Conservation (phyloP, 371 early-diverging fungal species). For the Rhizopus stolonifer region DNA sequence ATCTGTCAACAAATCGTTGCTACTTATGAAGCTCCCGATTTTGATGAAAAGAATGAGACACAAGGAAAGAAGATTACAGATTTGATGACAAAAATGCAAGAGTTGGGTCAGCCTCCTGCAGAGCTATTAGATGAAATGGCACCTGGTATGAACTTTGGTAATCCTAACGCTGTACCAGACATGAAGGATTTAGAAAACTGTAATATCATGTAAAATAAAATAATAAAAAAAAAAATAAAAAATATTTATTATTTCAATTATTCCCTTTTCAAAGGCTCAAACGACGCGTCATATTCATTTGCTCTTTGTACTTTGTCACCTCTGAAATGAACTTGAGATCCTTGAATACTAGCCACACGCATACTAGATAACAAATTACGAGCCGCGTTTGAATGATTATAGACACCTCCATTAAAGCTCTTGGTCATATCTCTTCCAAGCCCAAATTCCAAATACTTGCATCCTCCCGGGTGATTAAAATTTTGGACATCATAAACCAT, state of each 20-base stretch:
- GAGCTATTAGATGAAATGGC: slow-evolving; percentile 85
- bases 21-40: slow-evolving; percentile 68
- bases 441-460: slow-evolving; percentile 66
- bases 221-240: neutral
- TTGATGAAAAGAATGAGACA: slow-evolving; percentile 63
- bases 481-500: slow-evolving; percentile 86
- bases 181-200: slow-evolving; percentile 59
- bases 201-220: slow-evolving; percentile 47
- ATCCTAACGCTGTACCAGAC: slow-evolving; percentile 71
- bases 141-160: slow-evolving; percentile 81
- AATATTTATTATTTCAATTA: neutral
- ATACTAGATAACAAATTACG: slow-evolving; percentile 75
- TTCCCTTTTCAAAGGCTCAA: neutral
- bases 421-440: slow-evolving; percentile 85
- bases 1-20: slow-evolving; percentile 75
- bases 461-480: slow-evolving; percentile 94
- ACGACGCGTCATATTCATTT: neutral
- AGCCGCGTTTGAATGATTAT: slow-evolving; percentile 83
- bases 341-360: slow-evolving; percentile 65
- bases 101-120: slow-evolving; percentile 90
- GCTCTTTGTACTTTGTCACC: neutral
- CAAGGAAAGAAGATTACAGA: slow-evolving; percentile 73
- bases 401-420: slow-evolving; percentile 87
- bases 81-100: slow-evolving; percentile 96
- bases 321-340: neutral